Evolutionary conservation across 2,329 filamentous ascomycete genomes (phyloP), one percentile per base, ranked within the genome.

Genomic region (Diaporthe sp.): DNA sequence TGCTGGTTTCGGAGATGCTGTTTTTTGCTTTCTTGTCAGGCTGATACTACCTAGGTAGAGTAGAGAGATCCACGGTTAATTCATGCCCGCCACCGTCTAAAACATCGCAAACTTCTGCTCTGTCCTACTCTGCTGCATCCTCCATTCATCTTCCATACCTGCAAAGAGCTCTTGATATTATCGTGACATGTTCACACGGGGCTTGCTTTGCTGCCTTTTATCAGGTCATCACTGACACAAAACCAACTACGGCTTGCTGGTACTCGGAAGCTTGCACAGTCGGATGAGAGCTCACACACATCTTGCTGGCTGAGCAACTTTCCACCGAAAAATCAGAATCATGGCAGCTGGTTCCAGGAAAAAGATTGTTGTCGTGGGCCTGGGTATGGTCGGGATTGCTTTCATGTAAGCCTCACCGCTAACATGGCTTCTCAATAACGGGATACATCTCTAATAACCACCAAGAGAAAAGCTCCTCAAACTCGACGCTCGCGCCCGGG

Each of bases 351-450:
- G 73, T 15, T 75, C 84, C 75, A 86, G 90, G 76, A 95, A 94
- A 82, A 92, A 89, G 80, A 85, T 97, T 47, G 95, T 97, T 2
- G 92, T 97, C 50, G 94, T 97, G 52, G 95, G 95, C 13, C 84
- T 98, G 84, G 95, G 95, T 3, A 98, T 98, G 96, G 95, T 98
- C 58, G 95, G 93, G 52, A 93, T 97, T 78, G 92, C 94, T 55
- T 96, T 97, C 82, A 95, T 97, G 94, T 96, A 85, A 88, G 93
- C 87, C 13, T 40, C 13, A 22, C 4, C 13, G 8, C 35, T 10
- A 30, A n/a, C 28, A 15, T n/a, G 6, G 4, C 25, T 22, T 71
- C 57, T 15, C 45, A 60, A 28, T 9, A 33, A 55, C 52, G 10
- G 42, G 30, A 30, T 33, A 12, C 13, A 19, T 15, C 47, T 54